These are phyloP conservation scores for Amphirosellinia nigrospora DNA, from an alignment of 495 filamentous ascomycete species.

Conservation along the genomic window DNA sequence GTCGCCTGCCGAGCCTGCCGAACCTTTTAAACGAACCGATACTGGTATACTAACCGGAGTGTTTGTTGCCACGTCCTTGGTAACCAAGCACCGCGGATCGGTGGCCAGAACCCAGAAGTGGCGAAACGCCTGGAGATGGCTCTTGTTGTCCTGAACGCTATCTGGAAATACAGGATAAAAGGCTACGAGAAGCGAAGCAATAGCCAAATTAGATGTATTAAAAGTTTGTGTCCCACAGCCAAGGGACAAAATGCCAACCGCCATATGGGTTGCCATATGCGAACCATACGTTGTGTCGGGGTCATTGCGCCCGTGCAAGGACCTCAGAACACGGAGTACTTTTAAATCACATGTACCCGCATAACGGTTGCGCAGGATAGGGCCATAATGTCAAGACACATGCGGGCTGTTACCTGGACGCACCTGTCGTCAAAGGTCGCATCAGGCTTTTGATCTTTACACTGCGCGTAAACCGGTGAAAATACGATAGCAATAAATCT, in stretches of 20 bases:
- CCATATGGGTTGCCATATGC: conserved; percentile 90
- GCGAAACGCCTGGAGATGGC: conserved; percentile 94
- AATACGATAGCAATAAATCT: conserved; percentile 80
- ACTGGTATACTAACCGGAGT: conserved; percentile 79
- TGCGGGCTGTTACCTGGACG: conserved; percentile 78
- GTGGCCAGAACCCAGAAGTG: conserved; percentile 97
- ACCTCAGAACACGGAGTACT: conserved; percentile 87
- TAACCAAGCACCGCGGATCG: conserved; percentile 85
- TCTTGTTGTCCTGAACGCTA: conserved; percentile 87
- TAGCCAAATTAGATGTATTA: conserved; percentile 84
- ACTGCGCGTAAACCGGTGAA: conserved; percentile 84
- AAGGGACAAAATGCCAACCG: conserved; percentile 88
- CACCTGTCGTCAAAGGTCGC: conserved; percentile 80
- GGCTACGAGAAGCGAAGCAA: conserved; percentile 84
- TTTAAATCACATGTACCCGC: conserved; percentile 90
- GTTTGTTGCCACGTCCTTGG: conserved; percentile 81
- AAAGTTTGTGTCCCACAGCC: conserved; percentile 92
- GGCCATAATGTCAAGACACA: conserved; percentile 86
- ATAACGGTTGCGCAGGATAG: conserved; percentile 86
- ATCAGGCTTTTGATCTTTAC: conserved; percentile 47
- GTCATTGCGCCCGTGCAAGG: conserved; percentile 87
- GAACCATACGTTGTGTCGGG: conserved; percentile 87
- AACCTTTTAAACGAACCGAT: conserved; percentile 44
- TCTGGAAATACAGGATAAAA: conserved; percentile 94
- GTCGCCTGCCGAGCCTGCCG: conserved; percentile 55